Conservation (phyloP, 2,329 filamentous ascomycete species). For the Aspergillus ruber region DNA sequence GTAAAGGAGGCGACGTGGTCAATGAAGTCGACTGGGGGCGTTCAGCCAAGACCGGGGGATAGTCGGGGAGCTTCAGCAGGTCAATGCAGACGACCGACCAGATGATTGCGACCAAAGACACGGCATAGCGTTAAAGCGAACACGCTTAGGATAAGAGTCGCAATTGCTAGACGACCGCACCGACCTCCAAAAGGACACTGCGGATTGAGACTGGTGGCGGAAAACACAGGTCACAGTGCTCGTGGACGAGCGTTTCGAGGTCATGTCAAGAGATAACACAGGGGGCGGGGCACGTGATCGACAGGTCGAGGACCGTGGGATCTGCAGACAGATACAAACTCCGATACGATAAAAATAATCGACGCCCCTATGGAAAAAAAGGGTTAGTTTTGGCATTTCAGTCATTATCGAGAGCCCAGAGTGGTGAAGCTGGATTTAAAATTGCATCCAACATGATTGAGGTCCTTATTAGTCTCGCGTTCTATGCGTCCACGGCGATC, state of each 20-base stretch:
- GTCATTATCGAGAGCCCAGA: background rate
- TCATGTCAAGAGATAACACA: background rate
- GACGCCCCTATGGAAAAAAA: too few species aligned
- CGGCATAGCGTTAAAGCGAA: slow-evolving; percentile 13
- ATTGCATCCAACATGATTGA: slow-evolving; percentile 25
- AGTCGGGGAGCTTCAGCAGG: slow-evolving; percentile 12
- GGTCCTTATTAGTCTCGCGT: slow-evolving; percentile 28
- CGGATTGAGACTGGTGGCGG: background rate
- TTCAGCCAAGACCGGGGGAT: slow-evolving; percentile 4
- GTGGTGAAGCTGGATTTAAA: background rate
- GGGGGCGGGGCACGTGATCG: slow-evolving; percentile 3
- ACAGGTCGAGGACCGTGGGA: background rate
- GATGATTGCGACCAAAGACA: slow-evolving; percentile 6
- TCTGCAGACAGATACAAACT: too few species aligned
- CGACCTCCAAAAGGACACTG: background rate
- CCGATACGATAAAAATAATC: too few species aligned
- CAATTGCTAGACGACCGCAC: background rate
- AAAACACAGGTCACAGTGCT: background rate
- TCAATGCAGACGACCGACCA: slow-evolving; percentile 11
- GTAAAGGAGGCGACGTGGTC: slow-evolving; percentile 8
- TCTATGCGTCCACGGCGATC: slow-evolving; percentile 43
- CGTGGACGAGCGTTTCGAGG: background rate
- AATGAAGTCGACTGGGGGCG: slow-evolving; percentile 5
- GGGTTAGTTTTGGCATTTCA: background rate
- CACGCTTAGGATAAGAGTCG: background rate